A percentile compares a stretch with the other conserved stretches of the same genome.
phyloP scores from a whole-genome alignment of 371 early-diverging fungal genomes.

The Funneliformis caledonium region DNA sequence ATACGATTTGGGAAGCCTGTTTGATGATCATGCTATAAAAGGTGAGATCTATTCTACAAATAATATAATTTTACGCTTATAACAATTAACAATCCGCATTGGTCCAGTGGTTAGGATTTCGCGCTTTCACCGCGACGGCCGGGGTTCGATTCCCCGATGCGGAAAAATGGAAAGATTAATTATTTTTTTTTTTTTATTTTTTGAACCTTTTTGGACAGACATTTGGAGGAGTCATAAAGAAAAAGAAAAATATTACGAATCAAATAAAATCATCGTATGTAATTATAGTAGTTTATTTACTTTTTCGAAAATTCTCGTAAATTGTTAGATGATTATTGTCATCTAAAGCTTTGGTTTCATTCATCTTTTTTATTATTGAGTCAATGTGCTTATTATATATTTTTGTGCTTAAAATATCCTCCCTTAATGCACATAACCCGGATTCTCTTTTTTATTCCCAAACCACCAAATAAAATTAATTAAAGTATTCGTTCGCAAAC shows the following conservation, averaged over 20 bases:
- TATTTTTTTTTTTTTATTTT: background rate
- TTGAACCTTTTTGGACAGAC: background rate
- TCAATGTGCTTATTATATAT: conserved; percentile 43
- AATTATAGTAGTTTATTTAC: background rate
- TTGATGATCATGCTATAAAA: too few species aligned
- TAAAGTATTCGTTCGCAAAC: background rate
- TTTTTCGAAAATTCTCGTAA: background rate
- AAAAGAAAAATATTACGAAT: background rate
- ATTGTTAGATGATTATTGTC: too few species aligned
- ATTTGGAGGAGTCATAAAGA: background rate
- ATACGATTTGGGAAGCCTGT: too few species aligned
- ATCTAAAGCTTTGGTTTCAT: background rate
- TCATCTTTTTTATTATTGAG: conserved; percentile 16
- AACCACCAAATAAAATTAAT: background rate
- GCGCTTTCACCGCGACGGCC: conserved; percentile 76
- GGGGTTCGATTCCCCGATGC: conserved; percentile 77
- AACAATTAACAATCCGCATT: conserved; percentile 53
- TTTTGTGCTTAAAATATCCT: conserved; percentile 43
- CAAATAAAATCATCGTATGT: background rate
- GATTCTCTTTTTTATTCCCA: conserved; percentile 53
- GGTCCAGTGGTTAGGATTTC: conserved; percentile 75
- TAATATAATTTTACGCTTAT: background rate
- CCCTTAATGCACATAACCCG: conserved; percentile 57
- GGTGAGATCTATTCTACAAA: too few species aligned
- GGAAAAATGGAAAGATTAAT: conserved; percentile 45